Percentiles rank a stretch among this genome's conserved stretches.
Conservation (phyloP, 495 filamentous ascomycete species). For the Staphylotrichum longicolle region DNA sequence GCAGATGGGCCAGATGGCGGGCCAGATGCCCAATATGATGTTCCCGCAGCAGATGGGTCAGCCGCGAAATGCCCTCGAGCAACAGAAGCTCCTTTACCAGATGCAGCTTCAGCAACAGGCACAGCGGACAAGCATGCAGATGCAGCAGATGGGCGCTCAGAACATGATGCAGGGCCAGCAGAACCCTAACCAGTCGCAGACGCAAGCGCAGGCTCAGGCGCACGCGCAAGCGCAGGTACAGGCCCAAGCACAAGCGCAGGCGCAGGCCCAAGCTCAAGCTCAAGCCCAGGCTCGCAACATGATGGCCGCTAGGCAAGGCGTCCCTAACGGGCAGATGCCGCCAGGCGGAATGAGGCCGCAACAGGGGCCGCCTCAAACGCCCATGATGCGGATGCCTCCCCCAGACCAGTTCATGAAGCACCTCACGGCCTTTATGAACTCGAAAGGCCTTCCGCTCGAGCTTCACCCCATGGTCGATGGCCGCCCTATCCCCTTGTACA, state of each 20-base stretch:
- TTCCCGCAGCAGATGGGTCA: slow-evolving; percentile 54
- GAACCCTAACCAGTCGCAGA: slow-evolving; percentile 12
- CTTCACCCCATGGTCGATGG: slow-evolving; percentile 66
- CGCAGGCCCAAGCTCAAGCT: slow-evolving; percentile 38
- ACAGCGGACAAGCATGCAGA: slow-evolving; percentile 55
- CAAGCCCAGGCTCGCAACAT: slow-evolving; percentile 42
- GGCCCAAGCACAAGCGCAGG: slow-evolving; percentile 20
- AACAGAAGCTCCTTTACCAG: slow-evolving; percentile 59
- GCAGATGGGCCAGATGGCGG: slow-evolving; percentile 29
- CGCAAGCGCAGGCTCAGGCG: slow-evolving; percentile 18
- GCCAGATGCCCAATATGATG: slow-evolving; percentile 38
- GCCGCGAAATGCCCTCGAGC: slow-evolving; percentile 51
- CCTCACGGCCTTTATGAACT: slow-evolving; percentile 68
- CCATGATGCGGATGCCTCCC: slow-evolving; percentile 34
- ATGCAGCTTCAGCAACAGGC: slow-evolving; percentile 69
- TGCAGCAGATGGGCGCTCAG: slow-evolving; percentile 45
- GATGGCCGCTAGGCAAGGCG: slow-evolving; percentile 47
- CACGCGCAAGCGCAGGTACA: slow-evolving; percentile 20
- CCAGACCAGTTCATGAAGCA: slow-evolving; percentile 74
- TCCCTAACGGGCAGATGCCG: slow-evolving; percentile 50
- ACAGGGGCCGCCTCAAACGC: slow-evolving; percentile 30
- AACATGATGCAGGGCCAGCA: slow-evolving; percentile 37
- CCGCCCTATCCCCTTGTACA: slow-evolving; percentile 65
- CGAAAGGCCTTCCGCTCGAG: slow-evolving; percentile 66
- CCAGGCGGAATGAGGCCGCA: slow-evolving; percentile 45